phyloP scores from a whole-genome alignment of 2,329 filamentous ascomycete genomes.

The Pseudopithomyces chartarum region DNA sequence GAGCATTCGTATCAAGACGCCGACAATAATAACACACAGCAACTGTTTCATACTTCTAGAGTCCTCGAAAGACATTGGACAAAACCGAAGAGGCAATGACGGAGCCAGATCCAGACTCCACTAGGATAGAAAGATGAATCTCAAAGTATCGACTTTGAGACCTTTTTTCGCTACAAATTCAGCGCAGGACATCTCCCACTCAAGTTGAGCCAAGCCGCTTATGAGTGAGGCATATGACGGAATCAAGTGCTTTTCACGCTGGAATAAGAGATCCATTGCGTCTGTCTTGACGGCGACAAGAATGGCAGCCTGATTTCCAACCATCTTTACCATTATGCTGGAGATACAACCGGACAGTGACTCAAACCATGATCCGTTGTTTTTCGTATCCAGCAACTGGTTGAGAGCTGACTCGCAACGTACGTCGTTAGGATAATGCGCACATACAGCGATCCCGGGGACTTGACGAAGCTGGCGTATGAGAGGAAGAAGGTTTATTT shows the following conservation, averaged over 20 bases:
- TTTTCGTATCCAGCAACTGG: background rate
- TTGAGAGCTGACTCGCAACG: background rate
- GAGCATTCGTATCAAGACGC: no score
- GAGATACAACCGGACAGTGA: background rate
- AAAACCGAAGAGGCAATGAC: no score
- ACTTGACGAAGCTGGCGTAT: background rate
- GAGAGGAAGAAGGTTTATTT: background rate
- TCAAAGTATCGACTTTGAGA: no score
- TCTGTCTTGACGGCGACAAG: background rate
- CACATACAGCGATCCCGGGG: background rate
- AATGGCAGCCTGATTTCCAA: background rate
- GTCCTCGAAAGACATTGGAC: no score
- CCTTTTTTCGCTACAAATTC: no score
- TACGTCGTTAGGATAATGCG: background rate
- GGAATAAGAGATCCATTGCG: background rate
- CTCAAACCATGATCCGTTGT: background rate
- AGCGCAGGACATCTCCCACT: no score
- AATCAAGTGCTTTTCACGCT: background rate
- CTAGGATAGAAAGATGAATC: no score
- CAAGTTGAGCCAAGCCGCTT: no score
- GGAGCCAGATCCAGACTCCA: no score
- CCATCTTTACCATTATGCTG: background rate
- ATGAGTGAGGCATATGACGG: no score
- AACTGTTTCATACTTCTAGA: no score
- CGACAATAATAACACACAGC: no score